Evolutionary conservation across 176 grass and related monocot genomes (phyloP), one percentile per base, ranked within the genome.

Genomic region (Phyllostachys edulis): DNA sequence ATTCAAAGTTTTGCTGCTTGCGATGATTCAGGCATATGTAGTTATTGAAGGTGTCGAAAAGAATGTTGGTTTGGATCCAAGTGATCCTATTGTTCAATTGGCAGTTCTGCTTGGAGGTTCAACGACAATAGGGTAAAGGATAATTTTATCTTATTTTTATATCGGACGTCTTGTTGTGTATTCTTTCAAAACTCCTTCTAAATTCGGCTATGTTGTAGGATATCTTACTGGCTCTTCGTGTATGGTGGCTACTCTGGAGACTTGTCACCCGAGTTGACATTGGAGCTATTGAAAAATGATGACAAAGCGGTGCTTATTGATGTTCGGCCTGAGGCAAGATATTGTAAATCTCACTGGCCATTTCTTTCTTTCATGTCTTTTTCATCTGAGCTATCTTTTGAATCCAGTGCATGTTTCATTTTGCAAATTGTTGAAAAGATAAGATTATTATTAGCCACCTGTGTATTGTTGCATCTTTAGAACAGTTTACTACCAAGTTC

Each of bases 321-420:
- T 95, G 93, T 98, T 88, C 91, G 96, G 80, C 86, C 93, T 92
- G 93, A 98, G 96, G 96, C 91, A 98, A 95, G 96, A 93, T 78
- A 95, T 88, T 98, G 91, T 94, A 94, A 94, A 94, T 94, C 91
- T 94, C 92, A 93, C 69, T 80, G 84, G 84, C 93, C 86, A 93
- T 85, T 91, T 88, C 81, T 89, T 92, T 91, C 32, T 42, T 81
- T 82, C 32, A 73, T 73, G 55, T 46, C 36, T 64, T 91, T 75
- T 69, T 63, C 61, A 45, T 90, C 77, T 57, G 56, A 83, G 57
- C 52, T 79, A 69, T 88, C 60, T 82, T 56, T 63, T 78, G 23
- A 44, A 73, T 89, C 57, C 14, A 44, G 20, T 52, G 38, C 17
- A 21, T 84, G 38, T 38, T 77, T 27, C 12, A 60, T 78, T 55